Evolutionary conservation across 129 eudicot genomes (phyloP).

Genomic region (Scalesia atractyloides): DNA sequence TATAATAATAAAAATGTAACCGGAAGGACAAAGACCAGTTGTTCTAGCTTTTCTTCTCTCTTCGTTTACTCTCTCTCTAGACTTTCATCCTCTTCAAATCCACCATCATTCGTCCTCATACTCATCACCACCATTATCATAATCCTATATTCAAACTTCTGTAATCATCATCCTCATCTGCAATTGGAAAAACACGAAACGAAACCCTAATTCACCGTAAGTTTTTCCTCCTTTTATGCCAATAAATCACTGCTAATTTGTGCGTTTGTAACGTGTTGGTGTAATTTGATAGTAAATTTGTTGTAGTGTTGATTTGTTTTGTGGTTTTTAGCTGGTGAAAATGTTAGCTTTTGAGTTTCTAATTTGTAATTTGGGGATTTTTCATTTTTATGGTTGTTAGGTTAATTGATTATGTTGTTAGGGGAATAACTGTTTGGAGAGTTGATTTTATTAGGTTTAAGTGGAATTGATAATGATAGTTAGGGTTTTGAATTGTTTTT

Average conservation of each 20-base stretch:
- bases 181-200: constrained; percentile 12
- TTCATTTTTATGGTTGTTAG: constrained; percentile 15
- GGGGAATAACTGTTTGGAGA: constrained; percentile 13
- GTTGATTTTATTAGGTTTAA: constrained; percentile 20
- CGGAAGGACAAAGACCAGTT: constrained; percentile 33
- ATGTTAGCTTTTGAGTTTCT: constrained; percentile 4
- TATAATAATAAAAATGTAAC: constrained; percentile 5
- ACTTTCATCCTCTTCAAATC: constrained; percentile 35
- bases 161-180: constrained; percentile 25
- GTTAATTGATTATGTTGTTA: constrained; percentile 17
- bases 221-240: constrained; percentile 3
- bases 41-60: constrained; percentile 29
- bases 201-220: constrained; percentile 32
- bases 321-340: constrained; percentile 5
- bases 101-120: constrained; percentile 24
- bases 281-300: neutral
- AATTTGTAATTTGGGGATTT: constrained; percentile 26
- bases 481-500: constrained; percentile 15
- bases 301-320: constrained; percentile 15
- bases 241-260: constrained; percentile 19
- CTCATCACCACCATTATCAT: constrained; percentile 22
- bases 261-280: constrained; percentile 16
- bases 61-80: constrained; percentile 25
- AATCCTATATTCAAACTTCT: neutral
- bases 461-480: constrained; percentile 4